Conservation (phyloP, 2,329 filamentous ascomycete genomes). For the Ceratocystiopsis sp. region DNA sequence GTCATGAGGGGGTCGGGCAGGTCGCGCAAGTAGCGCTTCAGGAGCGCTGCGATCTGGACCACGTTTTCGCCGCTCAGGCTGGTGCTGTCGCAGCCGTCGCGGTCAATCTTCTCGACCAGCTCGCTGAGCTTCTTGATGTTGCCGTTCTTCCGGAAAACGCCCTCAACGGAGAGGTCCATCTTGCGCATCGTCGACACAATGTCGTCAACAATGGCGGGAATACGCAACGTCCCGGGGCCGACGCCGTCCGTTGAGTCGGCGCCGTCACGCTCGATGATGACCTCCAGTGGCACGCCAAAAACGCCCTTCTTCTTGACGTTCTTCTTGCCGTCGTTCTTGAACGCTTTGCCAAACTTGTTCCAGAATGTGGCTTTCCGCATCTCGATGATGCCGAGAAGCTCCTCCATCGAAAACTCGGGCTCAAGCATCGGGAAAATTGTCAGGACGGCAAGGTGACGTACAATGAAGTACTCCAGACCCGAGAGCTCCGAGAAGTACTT, state of each 20-base stretch:
- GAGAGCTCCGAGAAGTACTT: conserved; percentile 95
- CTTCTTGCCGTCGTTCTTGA: conserved; percentile 71
- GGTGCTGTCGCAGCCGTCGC: conserved; percentile 66
- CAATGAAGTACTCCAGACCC: conserved; percentile 91
- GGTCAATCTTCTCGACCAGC: conserved; percentile 70
- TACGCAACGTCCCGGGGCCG: conserved; percentile 73
- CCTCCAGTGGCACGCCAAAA: conserved; percentile 77
- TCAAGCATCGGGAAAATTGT: conserved; percentile 89
- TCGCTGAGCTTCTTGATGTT: conserved; percentile 92
- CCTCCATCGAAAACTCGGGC: conserved; percentile 81
- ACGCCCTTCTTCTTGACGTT: conserved; percentile 79
- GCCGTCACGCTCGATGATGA: conserved; percentile 80
- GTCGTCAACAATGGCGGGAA: conserved; percentile 91
- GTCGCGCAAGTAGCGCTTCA: conserved; percentile 90
- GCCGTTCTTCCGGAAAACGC: conserved; percentile 96
- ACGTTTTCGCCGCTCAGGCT: conserved; percentile 80
- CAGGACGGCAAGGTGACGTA: conserved; percentile 83
- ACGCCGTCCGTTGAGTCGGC: conserved; percentile 97
- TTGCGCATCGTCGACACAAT: conserved; percentile 88
- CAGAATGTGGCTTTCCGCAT: conserved; percentile 88
- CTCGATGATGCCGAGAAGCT: conserved; percentile 83
- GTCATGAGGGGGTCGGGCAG: conserved; percentile 90
- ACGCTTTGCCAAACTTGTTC: conserved; percentile 95
- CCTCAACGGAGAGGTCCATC: conserved; percentile 98
- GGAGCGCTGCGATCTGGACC: conserved; percentile 78